phyloP scores from a whole-genome alignment of 345 rosid species.

The Eucalyptus paniculata region DNA sequence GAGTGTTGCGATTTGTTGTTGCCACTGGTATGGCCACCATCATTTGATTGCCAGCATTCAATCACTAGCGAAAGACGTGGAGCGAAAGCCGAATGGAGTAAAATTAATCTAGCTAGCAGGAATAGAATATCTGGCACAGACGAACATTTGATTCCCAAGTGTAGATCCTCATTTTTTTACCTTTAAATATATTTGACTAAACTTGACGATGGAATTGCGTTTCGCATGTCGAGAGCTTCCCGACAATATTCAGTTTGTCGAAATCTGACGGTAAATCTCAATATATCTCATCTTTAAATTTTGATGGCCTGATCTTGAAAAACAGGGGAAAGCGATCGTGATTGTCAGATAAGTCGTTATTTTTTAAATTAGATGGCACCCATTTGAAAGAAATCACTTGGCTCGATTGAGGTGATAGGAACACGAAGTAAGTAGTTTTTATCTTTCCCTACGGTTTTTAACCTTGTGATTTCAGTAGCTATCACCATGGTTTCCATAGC shows the following conservation, averaged over 20 bases:
- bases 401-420: neutral
- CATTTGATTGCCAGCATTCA: neutral
- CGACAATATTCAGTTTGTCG: neutral
- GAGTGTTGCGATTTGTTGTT: neutral
- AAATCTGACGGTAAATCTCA: neutral
- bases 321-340: neutral
- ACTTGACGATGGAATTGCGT: neutral
- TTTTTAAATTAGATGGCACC: neutral
- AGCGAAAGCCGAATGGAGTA: neutral
- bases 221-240: neutral
- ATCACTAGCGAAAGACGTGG: neutral
- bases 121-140: neutral
- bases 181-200: neutral
- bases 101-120: neutral
- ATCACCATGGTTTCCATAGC: rapidly evolving
- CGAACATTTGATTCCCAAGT: neutral
- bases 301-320: neutral
- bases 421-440: neutral
- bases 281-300: neutral
- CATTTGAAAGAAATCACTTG: neutral
- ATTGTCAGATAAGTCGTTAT: rapidly evolving
- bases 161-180: neutral
- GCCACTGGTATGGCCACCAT: neutral
- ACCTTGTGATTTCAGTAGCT: no score
- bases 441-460: no score